These are phyloP conservation scores for Diutina scorzettiae DNA, from an alignment of 1,139 yeast genomes.

Conservation along the genomic window DNA sequence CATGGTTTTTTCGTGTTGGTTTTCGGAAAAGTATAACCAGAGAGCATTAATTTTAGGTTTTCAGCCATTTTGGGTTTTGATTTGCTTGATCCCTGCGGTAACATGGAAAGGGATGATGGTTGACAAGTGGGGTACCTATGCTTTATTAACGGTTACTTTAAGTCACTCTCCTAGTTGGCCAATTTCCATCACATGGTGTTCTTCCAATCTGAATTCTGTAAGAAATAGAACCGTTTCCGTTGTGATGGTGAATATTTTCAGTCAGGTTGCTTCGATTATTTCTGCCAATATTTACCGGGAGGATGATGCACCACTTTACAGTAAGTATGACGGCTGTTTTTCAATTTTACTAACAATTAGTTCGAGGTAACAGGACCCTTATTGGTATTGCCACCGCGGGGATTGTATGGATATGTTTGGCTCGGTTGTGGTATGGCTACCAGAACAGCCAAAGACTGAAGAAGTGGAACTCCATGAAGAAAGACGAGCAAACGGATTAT, in stretches of 20 bases:
- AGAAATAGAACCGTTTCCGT: constrained; percentile 15
- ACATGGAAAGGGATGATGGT: background rate
- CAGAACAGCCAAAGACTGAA: constrained; percentile 32
- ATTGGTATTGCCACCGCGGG: background rate
- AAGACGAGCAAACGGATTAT: constrained; percentile 38
- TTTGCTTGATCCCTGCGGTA: background rate
- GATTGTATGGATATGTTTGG: background rate
- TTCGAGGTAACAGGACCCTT: background rate
- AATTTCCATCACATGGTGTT: constrained; percentile 14
- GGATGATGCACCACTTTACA: background rate
- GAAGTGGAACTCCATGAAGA: constrained; percentile 35
- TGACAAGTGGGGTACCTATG: background rate
- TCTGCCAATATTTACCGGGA: constrained; percentile 8
- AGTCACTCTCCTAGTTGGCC: constrained; percentile 11
- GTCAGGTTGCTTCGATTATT: constrained; percentile 13
- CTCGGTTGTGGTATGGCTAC: constrained; percentile 25
- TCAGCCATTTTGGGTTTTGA: background rate
- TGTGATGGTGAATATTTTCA: constrained; percentile 15
- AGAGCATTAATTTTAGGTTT: background rate
- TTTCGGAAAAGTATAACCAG: background rate
- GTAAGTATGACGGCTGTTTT: no score
- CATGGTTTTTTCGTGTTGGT: background rate
- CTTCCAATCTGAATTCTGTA: constrained; percentile 14
- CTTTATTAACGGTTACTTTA: background rate
- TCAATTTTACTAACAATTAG: constrained; percentile 9